Base-by-base conservation (phyloP, 1,284 basidiomycete species). In the Sanghuangporus baumii region DNA sequence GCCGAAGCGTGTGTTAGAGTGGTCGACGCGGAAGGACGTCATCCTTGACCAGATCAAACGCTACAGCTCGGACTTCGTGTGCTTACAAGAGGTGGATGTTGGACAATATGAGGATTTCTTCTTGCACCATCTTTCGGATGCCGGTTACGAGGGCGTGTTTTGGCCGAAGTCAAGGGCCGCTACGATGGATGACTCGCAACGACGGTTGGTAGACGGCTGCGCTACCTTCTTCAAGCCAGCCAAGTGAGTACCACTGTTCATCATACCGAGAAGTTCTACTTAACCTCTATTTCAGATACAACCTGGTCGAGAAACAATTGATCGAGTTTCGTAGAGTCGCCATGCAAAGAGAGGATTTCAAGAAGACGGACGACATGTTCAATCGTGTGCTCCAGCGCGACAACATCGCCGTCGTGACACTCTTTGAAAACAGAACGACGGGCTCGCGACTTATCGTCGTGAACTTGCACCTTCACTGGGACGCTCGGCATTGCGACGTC, bases 281-380 rank as follows among this genome's bases (percentile, higher is more conserved):
- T 65, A 50, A 52, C 50, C 37, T 12, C 55, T 59, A 60, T 60
- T 60, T 3, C 69, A 96, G 94, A 74, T 99, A 92, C 76, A 84
- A 89, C 65, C 86, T 99, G 51, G 90, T 99, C 62, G 96, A 99
- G 79, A 93, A 93, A 70, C 92, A 96, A 67, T 84, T 96, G 48
- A 85, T 99, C 73, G 97, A 99, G 74, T 99, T 96, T 79, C 94
- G 91, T 74, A 86, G 93, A 62, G 84, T 96, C 65, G 96, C 96
- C 6, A 91, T 98, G 82, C 91, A 94, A 71, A 88, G 94, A 57
- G 85, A 89, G 50, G 96, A 99, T 73, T 96, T 98, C 78, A 95
- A 96, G 78, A 96, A 95, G 80, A 97, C 96, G 4, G 95, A 99
- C 72, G 96, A 98, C 77, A 96, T 99, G 94, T 99, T 98, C 83